Evolutionary conservation across 805 yeast genomes (phyloP), one percentile per base, ranked within the genome.

Genomic region (Hanseniaspora clermontiae): DNA sequence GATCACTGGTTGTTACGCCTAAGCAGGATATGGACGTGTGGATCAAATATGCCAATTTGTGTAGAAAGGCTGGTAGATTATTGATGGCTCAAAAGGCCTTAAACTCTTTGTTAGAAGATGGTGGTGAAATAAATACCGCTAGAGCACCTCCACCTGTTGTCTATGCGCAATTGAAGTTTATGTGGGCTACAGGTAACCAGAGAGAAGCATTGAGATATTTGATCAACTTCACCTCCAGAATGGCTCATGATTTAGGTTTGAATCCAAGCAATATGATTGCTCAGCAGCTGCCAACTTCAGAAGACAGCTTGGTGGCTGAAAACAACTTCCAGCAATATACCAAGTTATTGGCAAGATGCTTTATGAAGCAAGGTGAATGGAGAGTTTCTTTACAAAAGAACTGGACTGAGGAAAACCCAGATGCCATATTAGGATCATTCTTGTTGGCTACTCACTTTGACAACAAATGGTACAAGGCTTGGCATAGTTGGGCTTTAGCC

Each of bases 401-500:
- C 60, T 91, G 97, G 97, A 78, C 87, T 59, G 76, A 81, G 10
- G 85, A 82, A 59, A 79, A 78, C 39, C 82, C 90, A 1, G 90
- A 88, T 46, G 84, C 90, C 1, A 88, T 93, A 61, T 72, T 93
- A 58, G 96, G 97, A 12, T 89, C 97, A 0, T 93, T 87, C 66
- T 72, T 93, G 56, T 74, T 93, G 60, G 97, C 98, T 0, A 91
- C 98, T 0, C 96, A 90, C 66, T 91, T 93, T 68, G 97, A 93
- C 66, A 76, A 79, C 38, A 78, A 79, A 27, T 93, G 98, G 96
- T 93, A 93, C 65, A 93, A 95, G 66, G 98, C 97, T 17, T 95
- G 98, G 98, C 99, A 93, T 67, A 91, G 89, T 65, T 93, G 99
- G 99, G 98, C 98, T 0, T 74, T 95, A 65, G 97, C 97, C 0